Conservation (phyloP, 306 rosid species). For the Inga leiocalycina region DNA sequence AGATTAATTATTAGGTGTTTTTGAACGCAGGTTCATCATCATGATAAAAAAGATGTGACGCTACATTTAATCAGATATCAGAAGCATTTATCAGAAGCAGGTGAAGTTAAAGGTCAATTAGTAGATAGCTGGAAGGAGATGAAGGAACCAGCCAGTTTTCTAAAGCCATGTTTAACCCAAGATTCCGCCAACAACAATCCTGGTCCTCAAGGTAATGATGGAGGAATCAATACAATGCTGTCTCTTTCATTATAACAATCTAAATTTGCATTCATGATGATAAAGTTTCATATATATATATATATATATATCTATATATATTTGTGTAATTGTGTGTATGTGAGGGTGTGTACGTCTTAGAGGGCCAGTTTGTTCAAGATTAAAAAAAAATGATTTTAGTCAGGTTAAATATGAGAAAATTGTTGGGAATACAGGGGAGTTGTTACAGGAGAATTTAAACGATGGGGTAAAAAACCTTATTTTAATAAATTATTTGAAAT, state of each 20-base stretch:
- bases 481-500: too few relatives aligned
- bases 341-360: constrained; percentile 47
- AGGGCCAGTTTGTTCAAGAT: not conserved
- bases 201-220: constrained; percentile 20
- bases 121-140: constrained; percentile 35
- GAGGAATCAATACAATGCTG: constrained; percentile 47
- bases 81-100: constrained; percentile 17
- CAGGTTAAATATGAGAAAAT: not conserved
- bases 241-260: constrained; percentile 54
- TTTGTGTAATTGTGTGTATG: not conserved
- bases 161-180: constrained; percentile 51
- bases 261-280: not conserved
- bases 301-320: too few relatives aligned
- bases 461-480: too few relatives aligned
- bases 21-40: constrained; percentile 35
- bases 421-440: not conserved
- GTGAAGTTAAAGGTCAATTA: not conserved
- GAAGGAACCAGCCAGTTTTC: constrained; percentile 37
- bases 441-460: not conserved
- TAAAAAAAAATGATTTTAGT: too few relatives aligned
- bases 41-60: constrained; percentile 29
- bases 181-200: constrained; percentile 15
- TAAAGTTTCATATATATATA: not conserved
- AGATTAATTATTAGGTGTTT: not conserved
- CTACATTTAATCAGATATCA: constrained; percentile 25